Evolutionary conservation across 75 land plant genomes (phyloP).

Genomic region (Pseudotsuga menziesii): DNA sequence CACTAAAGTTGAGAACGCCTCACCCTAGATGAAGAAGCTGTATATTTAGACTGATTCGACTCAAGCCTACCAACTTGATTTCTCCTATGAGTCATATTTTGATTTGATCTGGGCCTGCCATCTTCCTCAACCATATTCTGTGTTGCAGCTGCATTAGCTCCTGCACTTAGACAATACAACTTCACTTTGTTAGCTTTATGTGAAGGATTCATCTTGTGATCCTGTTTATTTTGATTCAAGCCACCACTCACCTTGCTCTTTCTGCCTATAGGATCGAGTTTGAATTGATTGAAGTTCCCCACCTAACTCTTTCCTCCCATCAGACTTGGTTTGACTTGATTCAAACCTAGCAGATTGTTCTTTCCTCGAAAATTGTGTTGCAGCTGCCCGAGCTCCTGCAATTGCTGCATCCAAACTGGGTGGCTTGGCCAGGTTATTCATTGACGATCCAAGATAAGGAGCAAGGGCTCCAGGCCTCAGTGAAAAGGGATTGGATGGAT

Average conservation of each 20-base stretch:
- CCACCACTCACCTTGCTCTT: background rate
- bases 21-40: conserved; percentile 12
- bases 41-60: background rate
- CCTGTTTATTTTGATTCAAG: background rate
- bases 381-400: conserved; percentile 77
- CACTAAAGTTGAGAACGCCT: background rate
- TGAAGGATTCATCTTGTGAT: background rate
- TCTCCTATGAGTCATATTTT: background rate
- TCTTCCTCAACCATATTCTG: background rate
- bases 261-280: background rate
- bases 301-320: background rate
- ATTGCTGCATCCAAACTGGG: conserved; percentile 52
- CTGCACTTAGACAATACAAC: background rate
- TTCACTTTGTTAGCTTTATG: background rate
- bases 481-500: conserved; percentile 42
- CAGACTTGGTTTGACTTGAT: conserved; percentile 9
- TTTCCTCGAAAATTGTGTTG: conserved; percentile 59
- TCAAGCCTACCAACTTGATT: background rate
- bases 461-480: conserved; percentile 59
- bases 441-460: background rate
- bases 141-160: background rate
- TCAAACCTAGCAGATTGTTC: conserved; percentile 9
- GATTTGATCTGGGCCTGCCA: background rate
- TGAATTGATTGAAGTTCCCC: background rate
- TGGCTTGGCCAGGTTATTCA: conserved; percentile 23